Conservation (phyloP, 2,329 filamentous ascomycete species). For the Alternaria brassicae region DNA sequence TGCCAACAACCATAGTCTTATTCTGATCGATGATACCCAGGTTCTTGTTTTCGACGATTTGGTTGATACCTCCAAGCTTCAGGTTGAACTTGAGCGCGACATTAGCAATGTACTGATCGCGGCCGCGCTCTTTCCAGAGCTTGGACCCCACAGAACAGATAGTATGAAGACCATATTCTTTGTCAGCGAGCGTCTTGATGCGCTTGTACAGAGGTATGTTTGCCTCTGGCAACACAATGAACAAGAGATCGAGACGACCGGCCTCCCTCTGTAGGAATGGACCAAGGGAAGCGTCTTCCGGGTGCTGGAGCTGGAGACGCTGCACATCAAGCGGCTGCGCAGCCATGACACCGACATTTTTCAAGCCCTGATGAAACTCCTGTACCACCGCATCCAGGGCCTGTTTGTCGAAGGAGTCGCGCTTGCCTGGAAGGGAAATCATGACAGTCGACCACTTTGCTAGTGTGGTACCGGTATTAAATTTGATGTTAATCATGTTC, state of each 20-base stretch:
- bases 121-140: slow-evolving; percentile 52
- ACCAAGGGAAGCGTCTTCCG: slow-evolving; percentile 15
- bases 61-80: slow-evolving; percentile 64
- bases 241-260: slow-evolving; percentile 14
- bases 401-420: slow-evolving; percentile 12
- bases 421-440: slow-evolving; percentile 12
- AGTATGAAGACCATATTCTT: slow-evolving; percentile 28
- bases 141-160: slow-evolving; percentile 33
- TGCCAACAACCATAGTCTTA: slow-evolving; percentile 84
- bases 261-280: slow-evolving; percentile 4
- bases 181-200: slow-evolving; percentile 34
- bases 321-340: slow-evolving; percentile 5
- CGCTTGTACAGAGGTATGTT: slow-evolving; percentile 30
- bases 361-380: slow-evolving; percentile 18
- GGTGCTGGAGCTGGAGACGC: slow-evolving; percentile 5
- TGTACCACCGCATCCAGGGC: slow-evolving; percentile 8
- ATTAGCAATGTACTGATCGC: slow-evolving; percentile 44
- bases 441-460: slow-evolving; percentile 22
- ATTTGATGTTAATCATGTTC: slow-evolving; percentile 48
- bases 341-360: slow-evolving; percentile 20
- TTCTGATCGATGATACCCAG: slow-evolving; percentile 63
- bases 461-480: slow-evolving; percentile 17
- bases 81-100: slow-evolving; percentile 64
- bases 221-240: slow-evolving; percentile 29
- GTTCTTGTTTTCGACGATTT: slow-evolving; percentile 59